phyloP scores from a whole-genome alignment of 2,329 filamentous ascomycete species.

The Fusarium vanettenii region DNA sequence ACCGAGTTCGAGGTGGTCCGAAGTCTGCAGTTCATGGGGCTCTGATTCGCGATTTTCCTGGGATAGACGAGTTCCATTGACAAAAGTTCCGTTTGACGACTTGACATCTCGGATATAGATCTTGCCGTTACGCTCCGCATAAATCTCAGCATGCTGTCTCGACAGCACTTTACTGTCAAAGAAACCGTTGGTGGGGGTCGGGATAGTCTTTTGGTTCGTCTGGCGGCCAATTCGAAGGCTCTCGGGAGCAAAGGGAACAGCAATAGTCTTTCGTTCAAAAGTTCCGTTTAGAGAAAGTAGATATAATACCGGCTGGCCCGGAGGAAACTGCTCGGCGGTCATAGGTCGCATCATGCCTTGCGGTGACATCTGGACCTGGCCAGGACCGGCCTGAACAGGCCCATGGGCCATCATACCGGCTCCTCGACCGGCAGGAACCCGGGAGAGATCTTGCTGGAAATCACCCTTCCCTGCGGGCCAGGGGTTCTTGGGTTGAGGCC shows the following conservation, averaged over 20 bases:
- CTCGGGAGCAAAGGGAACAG: slow-evolving; percentile 93
- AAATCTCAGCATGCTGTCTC: slow-evolving; percentile 95
- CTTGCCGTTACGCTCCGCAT: slow-evolving; percentile 86
- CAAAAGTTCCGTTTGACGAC: slow-evolving; percentile 98
- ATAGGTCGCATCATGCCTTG: slow-evolving; percentile 72
- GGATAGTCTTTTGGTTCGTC: slow-evolving; percentile 95
- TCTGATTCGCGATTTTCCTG: slow-evolving; percentile 97
- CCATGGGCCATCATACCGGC: slow-evolving; percentile 56
- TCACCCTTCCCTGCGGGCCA: slow-evolving; percentile 64
- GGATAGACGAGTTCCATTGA: slow-evolving; percentile 90
- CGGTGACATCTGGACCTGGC: slow-evolving; percentile 54
- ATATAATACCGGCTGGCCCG: slow-evolving; percentile 82
- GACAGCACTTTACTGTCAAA: slow-evolving; percentile 99
- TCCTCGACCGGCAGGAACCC: slow-evolving; percentile 55
- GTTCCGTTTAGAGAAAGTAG: slow-evolving; percentile 93
- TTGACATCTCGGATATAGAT: slow-evolving; percentile 98
- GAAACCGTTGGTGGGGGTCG: slow-evolving; percentile 90
- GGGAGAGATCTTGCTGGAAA: slow-evolving; percentile 59
- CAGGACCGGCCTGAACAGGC: slow-evolving; percentile 46
- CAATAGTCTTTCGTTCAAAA: slow-evolving; percentile 97
- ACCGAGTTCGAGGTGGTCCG: slow-evolving; percentile 92
- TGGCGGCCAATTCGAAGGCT: slow-evolving; percentile 93
- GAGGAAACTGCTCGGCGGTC: slow-evolving; percentile 66
- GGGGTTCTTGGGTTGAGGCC: slow-evolving; percentile 61
- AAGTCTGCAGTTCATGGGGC: slow-evolving; percentile 89